Evolutionary conservation across 2,329 filamentous ascomycete species (phyloP), one percentile per base, ranked within the genome.

Genomic region (Colletotrichum filicis): DNA sequence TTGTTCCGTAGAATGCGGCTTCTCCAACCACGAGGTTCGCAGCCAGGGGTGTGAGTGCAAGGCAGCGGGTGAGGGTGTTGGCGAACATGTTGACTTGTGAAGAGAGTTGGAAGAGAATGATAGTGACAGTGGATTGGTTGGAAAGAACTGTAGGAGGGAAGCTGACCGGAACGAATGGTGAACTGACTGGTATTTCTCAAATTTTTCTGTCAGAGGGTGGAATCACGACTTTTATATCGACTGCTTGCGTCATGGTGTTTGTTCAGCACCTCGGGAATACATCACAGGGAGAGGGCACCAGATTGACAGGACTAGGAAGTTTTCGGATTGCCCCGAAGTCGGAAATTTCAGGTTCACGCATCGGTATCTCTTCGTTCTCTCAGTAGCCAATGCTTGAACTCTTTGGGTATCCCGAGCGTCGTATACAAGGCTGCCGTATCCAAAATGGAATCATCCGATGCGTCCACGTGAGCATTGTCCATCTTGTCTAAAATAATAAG

Each of bases 401-500:
- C 19, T 49, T 49, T 49, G 19, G n/a, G 7, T 3, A 6, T 49
- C 42, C 3, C 4, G 8, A 22, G 14, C 5, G 5, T 42, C 16
- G 16, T 16, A 42, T 19, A 5, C 37, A 19, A 19, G 37, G 16
- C 5, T 1, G 16, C 16, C 16, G 5, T 42, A 0, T 42, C 16
- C 16, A 8, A 37, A 8, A 16, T 42, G 5, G 16, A 42, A 3
- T 19, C 37, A 49, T 49, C 2, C 19, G 42, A n/a, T 49, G 1
- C 19, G 19, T 0, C 8, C 19, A 49, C 42, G 4, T 49, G 8
- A 49, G 42, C 42, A n/a, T 49, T 1, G 42, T 49, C 37, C 1
- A 42, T 1, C 37, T 1, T 22, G 6, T 0, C 42, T 0, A 49
- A 3, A 11, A 3, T 0, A 49, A 49, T 11, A 2, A 49, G 42